Evolutionary conservation across 495 filamentous ascomycete species (phyloP).

Genomic region (Lentithecium fluviatile): DNA sequence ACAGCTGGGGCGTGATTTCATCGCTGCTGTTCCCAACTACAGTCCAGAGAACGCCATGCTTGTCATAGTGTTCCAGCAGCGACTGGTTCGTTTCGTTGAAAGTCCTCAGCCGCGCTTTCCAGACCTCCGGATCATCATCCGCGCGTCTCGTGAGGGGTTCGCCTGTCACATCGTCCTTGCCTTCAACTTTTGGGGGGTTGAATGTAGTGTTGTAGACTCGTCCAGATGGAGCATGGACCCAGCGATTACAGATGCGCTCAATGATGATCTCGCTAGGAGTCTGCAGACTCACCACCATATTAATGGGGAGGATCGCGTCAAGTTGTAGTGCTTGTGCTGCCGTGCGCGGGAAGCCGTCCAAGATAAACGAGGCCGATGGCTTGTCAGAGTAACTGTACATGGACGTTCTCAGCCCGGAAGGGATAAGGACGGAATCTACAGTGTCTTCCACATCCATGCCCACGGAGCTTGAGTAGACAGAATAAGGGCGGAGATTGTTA

Average conservation of each 20-base stretch:
- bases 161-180: conserved; percentile 88
- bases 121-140: conserved; percentile 85
- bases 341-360: conserved; percentile 95
- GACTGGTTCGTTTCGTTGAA: conserved; percentile 86
- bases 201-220: conserved; percentile 93
- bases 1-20: conserved; percentile 86
- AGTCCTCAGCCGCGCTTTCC: conserved; percentile 71
- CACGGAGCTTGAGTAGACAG: conserved; percentile 36
- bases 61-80: conserved; percentile 83
- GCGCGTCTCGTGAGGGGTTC: conserved; percentile 76
- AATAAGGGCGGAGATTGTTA: conserved; percentile 43
- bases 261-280: conserved; percentile 77
- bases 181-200: conserved; percentile 75
- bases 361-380: conserved; percentile 82
- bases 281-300: conserved; percentile 72
- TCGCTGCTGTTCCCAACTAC: conserved; percentile 85
- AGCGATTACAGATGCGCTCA: conserved; percentile 81
- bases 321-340: conserved; percentile 72
- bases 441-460: conserved; percentile 25
- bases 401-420: conserved; percentile 17
- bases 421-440: conserved; percentile 45
- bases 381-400: conserved; percentile 55
- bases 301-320: conserved; percentile 80
- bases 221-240: conserved; percentile 91
- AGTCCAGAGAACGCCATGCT: conserved; percentile 80